phyloP scores from a whole-genome alignment of 352 stramenopile genomes.

The Peronospora farinosa region DNA sequence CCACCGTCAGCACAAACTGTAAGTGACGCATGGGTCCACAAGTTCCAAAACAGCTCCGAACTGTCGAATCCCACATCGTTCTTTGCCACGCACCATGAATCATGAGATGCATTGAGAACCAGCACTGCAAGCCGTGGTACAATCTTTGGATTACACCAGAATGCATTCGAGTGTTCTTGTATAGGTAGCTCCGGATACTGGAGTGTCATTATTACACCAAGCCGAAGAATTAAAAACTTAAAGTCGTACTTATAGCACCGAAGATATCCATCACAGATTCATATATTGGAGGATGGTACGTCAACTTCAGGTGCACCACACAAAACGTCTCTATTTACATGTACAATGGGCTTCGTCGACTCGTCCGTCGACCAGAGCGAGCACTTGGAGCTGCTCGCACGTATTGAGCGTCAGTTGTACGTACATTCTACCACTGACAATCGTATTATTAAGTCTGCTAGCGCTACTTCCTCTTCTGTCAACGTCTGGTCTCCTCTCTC shows the following conservation, averaged over 20 bases:
- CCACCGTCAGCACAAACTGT: conserved; percentile 92
- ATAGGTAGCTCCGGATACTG: conserved; percentile 2
- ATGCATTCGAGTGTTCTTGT: conserved; percentile 44
- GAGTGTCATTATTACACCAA: not conserved
- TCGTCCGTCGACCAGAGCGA: conserved; percentile 47
- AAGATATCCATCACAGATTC: no score
- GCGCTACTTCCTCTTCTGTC: not conserved
- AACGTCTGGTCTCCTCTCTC: conserved; percentile 16
- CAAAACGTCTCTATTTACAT: no score
- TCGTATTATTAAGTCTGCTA: not conserved
- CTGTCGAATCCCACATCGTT: conserved; percentile 10
- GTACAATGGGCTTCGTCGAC: conserved; percentile 17
- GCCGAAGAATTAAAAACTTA: no score
- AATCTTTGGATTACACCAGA: conserved; percentile 40
- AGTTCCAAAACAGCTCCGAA: conserved; percentile 59
- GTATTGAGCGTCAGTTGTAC: conserved; percentile 40
- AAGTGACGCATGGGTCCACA: conserved; percentile 58
- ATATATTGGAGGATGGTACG: no score
- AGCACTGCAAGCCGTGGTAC: conserved; percentile 53
- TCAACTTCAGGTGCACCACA: no score
- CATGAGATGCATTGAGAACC: conserved; percentile 47
- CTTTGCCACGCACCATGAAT: conserved; percentile 36
- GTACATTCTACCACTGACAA: not conserved
- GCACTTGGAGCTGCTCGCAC: conserved; percentile 39
- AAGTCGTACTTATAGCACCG: no score